These are phyloP conservation scores for Tilletia walkeri DNA, from an alignment of 1,284 basidiomycete genomes.

Conservation along the genomic window DNA sequence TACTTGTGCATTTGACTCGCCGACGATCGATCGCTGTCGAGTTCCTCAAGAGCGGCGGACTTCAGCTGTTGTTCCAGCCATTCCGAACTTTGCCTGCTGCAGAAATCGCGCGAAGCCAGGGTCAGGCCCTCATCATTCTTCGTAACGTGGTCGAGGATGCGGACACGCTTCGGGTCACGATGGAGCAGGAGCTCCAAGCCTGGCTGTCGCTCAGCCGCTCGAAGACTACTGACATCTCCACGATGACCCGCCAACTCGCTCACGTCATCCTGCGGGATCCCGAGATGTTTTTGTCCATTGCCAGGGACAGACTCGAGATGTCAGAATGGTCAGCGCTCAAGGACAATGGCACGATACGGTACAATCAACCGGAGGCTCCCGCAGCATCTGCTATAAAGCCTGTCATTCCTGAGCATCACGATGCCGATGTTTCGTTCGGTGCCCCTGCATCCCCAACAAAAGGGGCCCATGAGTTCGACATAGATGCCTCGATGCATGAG, in stretches of 20 bases:
- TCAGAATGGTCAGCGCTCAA: slow-evolving; percentile 39
- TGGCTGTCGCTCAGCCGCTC: slow-evolving; percentile 54
- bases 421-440: slow-evolving; percentile 23
- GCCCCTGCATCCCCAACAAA: slow-evolving; percentile 51
- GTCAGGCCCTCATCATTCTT: slow-evolving; percentile 80
- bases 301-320: slow-evolving; percentile 41
- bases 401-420: not conserved
- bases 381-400: not conserved
- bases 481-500: slow-evolving; percentile 12
- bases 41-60: slow-evolving; percentile 34
- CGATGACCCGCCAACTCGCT: slow-evolving; percentile 74
- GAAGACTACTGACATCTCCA: slow-evolving; percentile 65
- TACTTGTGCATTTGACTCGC: slow-evolving; percentile 46
- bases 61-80: slow-evolving; percentile 42
- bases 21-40: slow-evolving; percentile 28
- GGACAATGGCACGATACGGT: slow-evolving; percentile 26
- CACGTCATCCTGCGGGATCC: slow-evolving; percentile 81
- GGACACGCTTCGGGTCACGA: slow-evolving; percentile 67
- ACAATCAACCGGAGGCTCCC: slow-evolving; percentile 29
- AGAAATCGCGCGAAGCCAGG: slow-evolving; percentile 64
- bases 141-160: slow-evolving; percentile 85
- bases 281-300: slow-evolving; percentile 70
- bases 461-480: slow-evolving; percentile 12
- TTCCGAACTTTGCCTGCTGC: slow-evolving; percentile 36
- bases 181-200: slow-evolving; percentile 71